Base-by-base conservation (phyloP, 2,329 filamentous ascomycete species). In the Penicillium sp. region DNA sequence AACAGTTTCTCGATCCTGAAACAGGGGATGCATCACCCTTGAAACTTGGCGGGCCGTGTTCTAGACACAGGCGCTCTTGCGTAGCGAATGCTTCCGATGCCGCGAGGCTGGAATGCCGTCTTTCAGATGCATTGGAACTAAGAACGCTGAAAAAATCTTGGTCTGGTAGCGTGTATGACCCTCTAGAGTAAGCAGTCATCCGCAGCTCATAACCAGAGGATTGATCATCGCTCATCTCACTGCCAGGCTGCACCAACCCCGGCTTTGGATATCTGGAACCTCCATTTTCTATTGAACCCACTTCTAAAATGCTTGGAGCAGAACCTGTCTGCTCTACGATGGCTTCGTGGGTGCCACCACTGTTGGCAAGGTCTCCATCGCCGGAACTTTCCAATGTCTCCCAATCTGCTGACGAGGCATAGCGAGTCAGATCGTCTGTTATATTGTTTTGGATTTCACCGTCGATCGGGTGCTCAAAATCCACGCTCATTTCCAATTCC, bases 1-100 rank as follows among this genome's bases (percentile, higher is more conserved):
- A 51, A 17, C 32, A 28, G 15, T 39, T 25, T 14, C 38, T 36
- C 5, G 44, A 39, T 17, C 33, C 13, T 32, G 33, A 25, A n/a
- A 31, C 15, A 3, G 39, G 38, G 8, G 23, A 30, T 27, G 16
- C 14, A 28, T n/a, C 7, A 21, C 7, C n/a, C 7, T 27, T 17
- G n/a, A 7, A 6, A 7, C 14, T 30, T 13, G 30, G 13, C 16
- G 17, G 7, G 17, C 36, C 30, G 13, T 16, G 19, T 9, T 7
- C 15, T 4, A 29, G 8, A 7, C 19, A 11, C 11, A 51, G 15
- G 6, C 19, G 14, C 19, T 46, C 42, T 27, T 41, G 45, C 15
- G 39, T 41, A 14, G 15, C 33, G 10, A 44, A 25, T 14, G 34
- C 15, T 18, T 42, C 43, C 2, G 37, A 33, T n/a, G 29, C 30